Base-by-base conservation (phyloP, 31 red algal genomes). In the Bonnemaisonia californica region DNA sequence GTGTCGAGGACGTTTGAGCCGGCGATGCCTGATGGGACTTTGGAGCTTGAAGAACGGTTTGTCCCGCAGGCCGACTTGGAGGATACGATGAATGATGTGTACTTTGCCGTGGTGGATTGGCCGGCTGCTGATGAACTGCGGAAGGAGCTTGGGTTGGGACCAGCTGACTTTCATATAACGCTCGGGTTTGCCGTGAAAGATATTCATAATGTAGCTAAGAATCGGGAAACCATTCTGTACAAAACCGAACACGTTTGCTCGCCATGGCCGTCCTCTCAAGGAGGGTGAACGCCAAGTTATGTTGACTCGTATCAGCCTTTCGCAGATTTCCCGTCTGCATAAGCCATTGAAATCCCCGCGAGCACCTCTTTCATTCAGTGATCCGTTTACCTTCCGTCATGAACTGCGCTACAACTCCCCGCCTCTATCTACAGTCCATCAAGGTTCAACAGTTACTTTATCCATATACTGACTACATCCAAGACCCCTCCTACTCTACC, bases 151-250 rank as follows among this genome's bases (percentile, higher is more conserved):
- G 87, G 78, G 30, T 66, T 90, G 28, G 41, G 42, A 1, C 59
- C 33, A 18, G 54, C 23, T 23, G 78, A 90, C 60, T 71, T 90
- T 8, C 87, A 90, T 34, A 82, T 90, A 22, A 90, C 87, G 11
- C 57, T 90, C 8, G 78, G 87, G 19, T 90, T 90, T 73, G 63
- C 32, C n/a, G 71, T 77, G 4, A 90, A 90, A 41, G 69, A 90
- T 60, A 69, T 90, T 28, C 71, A 90, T 54, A 69, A 65, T 1
- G 39, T 71, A 22, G 41, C 56, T 21, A 90, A 90, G 69, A 78
- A 77, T 69, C 34, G 23, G 22, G 41, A 41, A 5, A 81, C 78
- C 29, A 54, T 89, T 42, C 29, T 89, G 18, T 23, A 65, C 61
- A 45, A 38, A 62, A 12, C 34, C 7, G 57, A 67, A 18, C 3